Evolutionary conservation across 352 stramenopile species (phyloP), one percentile per base, ranked within the genome.

Genomic region (Phytophthora niederhauseri): DNA sequence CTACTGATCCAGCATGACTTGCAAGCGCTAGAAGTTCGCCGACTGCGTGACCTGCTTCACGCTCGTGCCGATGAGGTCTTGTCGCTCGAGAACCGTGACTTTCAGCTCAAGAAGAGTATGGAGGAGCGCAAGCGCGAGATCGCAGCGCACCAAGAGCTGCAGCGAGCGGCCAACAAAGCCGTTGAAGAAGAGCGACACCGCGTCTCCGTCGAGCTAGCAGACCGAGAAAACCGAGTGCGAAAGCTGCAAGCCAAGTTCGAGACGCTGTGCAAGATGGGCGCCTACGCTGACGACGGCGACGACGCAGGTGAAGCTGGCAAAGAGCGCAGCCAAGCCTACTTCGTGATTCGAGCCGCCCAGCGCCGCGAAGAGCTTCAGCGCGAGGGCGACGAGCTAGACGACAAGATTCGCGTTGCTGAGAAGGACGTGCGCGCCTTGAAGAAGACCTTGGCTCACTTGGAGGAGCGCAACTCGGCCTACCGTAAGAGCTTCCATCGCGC

Each of bases 281-380:
- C 76, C 11, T 94, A 86, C 48, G 85, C 81, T 15, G 74, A 76
- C 31, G 87, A 81, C 19, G 74, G 63, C 17, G 85, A 91, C 31
- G 89, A 91, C 64, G 77, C 84, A 31, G 89, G 88, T 31, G 87
- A 96, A 66, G 69, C 58, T 46, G 64, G 64, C 43, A 69, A 73
- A 24, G 85, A 93, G 59, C 82, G 89, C 36, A 98, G 89, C 43
- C 96, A 98, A 70, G 95, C 96, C 14, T 98, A 98, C 63, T 98
- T 98, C 74, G 84, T 99, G 9, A 99, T 99, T 72, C 84, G 95
- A 62, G 95, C 94, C n/a, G 97, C 96, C 1, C 96, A 99, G 71
- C 90, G 89, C 66, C 89, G 95, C 31, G 96, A 99, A 68, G 96
- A 99, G 75, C 81, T 99, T 9, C 97, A 99, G 70, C 82, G 93